Base-by-base conservation (phyloP, 1,139 yeast genomes). In the Blastobotrys capitulatus region DNA sequence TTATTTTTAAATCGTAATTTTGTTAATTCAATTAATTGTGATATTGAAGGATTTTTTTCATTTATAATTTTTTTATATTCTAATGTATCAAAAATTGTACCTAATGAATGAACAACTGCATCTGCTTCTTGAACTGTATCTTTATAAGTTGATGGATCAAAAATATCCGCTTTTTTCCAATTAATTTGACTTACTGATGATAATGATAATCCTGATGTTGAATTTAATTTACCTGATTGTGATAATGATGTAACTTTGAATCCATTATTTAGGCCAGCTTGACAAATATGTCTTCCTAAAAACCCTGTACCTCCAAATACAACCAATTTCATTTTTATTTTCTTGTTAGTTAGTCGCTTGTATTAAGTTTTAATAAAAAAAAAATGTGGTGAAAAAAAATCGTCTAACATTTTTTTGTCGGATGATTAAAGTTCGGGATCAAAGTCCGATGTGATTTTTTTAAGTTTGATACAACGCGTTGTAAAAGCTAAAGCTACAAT, bases 271-370 rank as follows among this genome's bases (percentile, higher is more conserved):
- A 84, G 68, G 0, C 87, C 96, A 1, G 75, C 75, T 60, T 82
- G 82, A 61, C 95, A 86, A 15, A 89, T 80, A 52, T 86, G 77
- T 52, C 77, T 77, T 19, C 88, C 87, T 18, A 89, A 68, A 62
- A 86, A 86, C 3, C 97, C 97, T 53, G 80, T 82, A 0, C 97
- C 96, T 18, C 97, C 97, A 58, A 89, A 79, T 0, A 88, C 86
- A 8, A 86, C 79, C 46, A 83, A 53, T 6, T 35, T 35, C 38
- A 35, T 35, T 35, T 10, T 35, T 9, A 7, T 35, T 35, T 7
- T 29, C 9, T 29, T 29, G 2, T 29, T 29, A 10, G 10, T n/a
- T n/a, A n/a, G n/a, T n/a, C n/a, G n/a, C n/a, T n/a, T 7, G 29
- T 26, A 7, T 26, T 26, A 10, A 26, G 29, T 26, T 26, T 26